Evolutionary conservation across 345 rosid species (phyloP).

Genomic region (Salix brachista): DNA sequence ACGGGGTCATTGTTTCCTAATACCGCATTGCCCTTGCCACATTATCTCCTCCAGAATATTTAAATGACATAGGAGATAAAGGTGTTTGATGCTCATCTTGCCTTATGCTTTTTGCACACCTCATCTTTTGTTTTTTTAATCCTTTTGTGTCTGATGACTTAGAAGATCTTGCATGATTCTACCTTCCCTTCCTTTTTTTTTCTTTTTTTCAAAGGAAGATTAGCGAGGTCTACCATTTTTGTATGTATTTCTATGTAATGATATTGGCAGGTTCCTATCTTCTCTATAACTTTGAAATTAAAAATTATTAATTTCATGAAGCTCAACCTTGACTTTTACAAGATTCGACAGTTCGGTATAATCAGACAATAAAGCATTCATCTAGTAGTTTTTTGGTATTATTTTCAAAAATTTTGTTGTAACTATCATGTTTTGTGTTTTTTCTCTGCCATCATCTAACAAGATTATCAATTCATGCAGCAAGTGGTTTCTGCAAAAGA

Average conservation of each 20-base stretch:
- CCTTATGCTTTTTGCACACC: background rate
- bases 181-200: no score
- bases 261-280: background rate
- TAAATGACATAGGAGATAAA: background rate
- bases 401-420: background rate
- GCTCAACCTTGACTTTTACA: background rate
- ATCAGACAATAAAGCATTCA: background rate
- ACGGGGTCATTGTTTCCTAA: background rate
- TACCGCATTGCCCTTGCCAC: background rate
- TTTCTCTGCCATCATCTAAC: conserved; percentile 11
- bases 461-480: conserved; percentile 42
- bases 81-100: background rate
- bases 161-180: no score
- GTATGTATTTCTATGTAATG: no score
- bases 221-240: background rate
- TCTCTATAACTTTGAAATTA: no score
- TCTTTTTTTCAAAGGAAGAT: background rate
- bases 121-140: no score
- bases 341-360: background rate
- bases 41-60: background rate
- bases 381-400: background rate
- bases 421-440: background rate
- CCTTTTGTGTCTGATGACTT: background rate
- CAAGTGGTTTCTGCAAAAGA: conserved; percentile 91
- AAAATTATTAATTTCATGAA: no score